Evolutionary conservation across 2,329 filamentous ascomycete genomes (phyloP), one percentile per base, ranked within the genome.

Genomic region (Fusarium sp.): DNA sequence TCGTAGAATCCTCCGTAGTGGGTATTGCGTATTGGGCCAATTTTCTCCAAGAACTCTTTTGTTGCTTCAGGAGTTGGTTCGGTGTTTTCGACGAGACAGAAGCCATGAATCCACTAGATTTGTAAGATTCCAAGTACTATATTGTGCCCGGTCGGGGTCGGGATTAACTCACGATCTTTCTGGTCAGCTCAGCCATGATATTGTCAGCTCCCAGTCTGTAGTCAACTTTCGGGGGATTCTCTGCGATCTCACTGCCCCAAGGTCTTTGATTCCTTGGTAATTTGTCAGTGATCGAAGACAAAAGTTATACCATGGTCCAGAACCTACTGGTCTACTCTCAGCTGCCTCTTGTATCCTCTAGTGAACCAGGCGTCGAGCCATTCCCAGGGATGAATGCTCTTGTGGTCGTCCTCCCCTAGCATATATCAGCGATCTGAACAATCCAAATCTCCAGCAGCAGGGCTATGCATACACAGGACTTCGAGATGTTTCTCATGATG

Each of bases 1-100:
- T 98, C 95, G 75, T 88, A 88, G 77, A 87, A 87, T 63, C 82
- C 89, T 83, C 93, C 95, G 79, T 98, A 99, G 78, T 98, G 96
- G 0, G 96, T 99, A 66, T 91, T 86, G 20, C 95, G 89, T 74
- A 98, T 95, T 70, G 95, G 95, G 0, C 94, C 89, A 69, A 99
- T 97, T 58, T 90, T 89, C 76, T 93, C 87, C 4, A 98, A 84
- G 2, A 98, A 84, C n/a, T 83, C 78, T 79, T 95, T 81, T 0
- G 95, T 98, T 8, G 90, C 87, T 70, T 90, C 85, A 0, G 93
- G 92, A 2, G 89, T 83, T 15, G 77, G 78, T 1, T 94, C 93
- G 16, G 91, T 91, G 45, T 85, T 83, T 50, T 90, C 86, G 18
- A 98, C 88, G 76, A 95, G 95, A 73, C 87, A 92, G 77, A 97